Conservation (phyloP, 345 rosid species). For the Eutrema heterophyllum region DNA sequence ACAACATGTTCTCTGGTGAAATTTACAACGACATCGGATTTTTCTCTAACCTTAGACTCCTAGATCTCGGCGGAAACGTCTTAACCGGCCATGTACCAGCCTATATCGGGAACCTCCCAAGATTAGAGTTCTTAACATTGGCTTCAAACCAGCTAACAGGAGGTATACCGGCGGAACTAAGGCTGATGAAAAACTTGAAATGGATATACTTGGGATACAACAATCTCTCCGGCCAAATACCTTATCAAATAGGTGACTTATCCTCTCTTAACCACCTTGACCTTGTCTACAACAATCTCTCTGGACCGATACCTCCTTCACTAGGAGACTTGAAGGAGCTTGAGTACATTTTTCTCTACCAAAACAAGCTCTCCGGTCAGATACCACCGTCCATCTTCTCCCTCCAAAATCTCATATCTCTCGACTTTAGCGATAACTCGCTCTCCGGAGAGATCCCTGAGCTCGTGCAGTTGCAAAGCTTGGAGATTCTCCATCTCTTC, state of each 20-base stretch:
- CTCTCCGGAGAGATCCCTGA: conserved; percentile 76
- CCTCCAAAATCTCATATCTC: conserved; percentile 53
- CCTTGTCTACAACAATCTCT: conserved; percentile 84
- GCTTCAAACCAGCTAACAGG: conserved; percentile 81
- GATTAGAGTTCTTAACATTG: conserved; percentile 57
- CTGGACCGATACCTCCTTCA: conserved; percentile 61
- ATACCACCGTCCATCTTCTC: conserved; percentile 55
- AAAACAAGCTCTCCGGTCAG: conserved; percentile 59
- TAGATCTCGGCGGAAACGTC: conserved; percentile 86
- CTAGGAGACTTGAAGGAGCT: conserved; percentile 57
- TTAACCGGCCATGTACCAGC: conserved; percentile 56
- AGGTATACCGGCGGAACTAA: conserved; percentile 45
- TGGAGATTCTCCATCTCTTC: conserved; percentile 86
- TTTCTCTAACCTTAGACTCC: conserved; percentile 45
- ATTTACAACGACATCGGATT: conserved; percentile 49
- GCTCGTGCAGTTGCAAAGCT: conserved; percentile 43
- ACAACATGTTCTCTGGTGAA: conserved; percentile 67
- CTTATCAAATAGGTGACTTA: conserved; percentile 52
- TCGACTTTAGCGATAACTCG: conserved; percentile 75
- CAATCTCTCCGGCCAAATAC: conserved; percentile 76
- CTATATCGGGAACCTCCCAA: conserved; percentile 43
- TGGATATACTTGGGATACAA: conserved; percentile 92
- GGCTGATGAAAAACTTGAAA: conserved; percentile 49
- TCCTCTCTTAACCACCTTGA: conserved; percentile 64
- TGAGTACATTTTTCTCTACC: conserved; percentile 67